phyloP scores from a whole-genome alignment of 176 grass and related monocot species.

The barley (Hordeum vulgare) region MorexV3_pseudomolecules_assembly NC_058520.1:390741550-390742049 shows the following conservation, averaged over 20 bases:
- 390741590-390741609: no score
- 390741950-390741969: neutral
- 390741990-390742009: constrained; percentile 77
- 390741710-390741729: neutral
- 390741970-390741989: constrained; percentile 61
- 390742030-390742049: constrained; percentile 73
- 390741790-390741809: neutral
- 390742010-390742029: constrained; percentile 58
- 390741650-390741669: no score
- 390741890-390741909: neutral
- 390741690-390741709: neutral
- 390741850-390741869: neutral
- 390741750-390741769: neutral
- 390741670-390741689: neutral
- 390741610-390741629: no score
- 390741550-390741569: neutral
- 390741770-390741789: neutral
- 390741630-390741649: no score
- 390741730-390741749: neutral
- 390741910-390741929: constrained; percentile 10
- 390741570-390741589: neutral
- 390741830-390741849: neutral
- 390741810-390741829: neutral
- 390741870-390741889: neutral
- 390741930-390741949: neutral